Evolutionary conservation across 108 stramenopile species (phyloP).

Genomic region (Fistulifera pelliculosa): DNA sequence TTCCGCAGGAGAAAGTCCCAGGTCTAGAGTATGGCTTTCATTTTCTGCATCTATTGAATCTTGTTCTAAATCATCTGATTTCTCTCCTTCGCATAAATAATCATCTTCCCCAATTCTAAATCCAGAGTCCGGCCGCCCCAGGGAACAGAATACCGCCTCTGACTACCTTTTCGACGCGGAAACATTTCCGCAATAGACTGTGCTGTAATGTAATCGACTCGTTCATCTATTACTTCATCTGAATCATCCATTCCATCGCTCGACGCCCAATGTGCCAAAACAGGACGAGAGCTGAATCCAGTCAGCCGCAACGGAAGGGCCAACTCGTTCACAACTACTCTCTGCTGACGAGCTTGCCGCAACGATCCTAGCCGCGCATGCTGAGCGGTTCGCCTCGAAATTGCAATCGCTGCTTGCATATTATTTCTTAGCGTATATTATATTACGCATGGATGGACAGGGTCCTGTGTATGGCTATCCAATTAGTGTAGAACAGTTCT

Average conservation of each 20-base stretch:
- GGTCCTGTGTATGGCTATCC: neutral
- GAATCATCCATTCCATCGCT: neutral
- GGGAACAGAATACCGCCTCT: neutral
- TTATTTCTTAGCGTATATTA: no score
- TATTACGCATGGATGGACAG: neutral
- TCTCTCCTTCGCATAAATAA: neutral
- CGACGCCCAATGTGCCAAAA: no score
- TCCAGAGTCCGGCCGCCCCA: neutral
- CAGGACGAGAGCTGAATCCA: no score
- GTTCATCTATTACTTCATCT: neutral
- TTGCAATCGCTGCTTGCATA: no score
- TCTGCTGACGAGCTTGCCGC: no score
- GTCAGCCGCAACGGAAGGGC: no score
- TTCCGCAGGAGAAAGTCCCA: slow-evolving; percentile 1
- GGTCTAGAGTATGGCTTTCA: neutral
- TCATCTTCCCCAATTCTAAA: slow-evolving; percentile 2
- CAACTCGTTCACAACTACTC: no score
- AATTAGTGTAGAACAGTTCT: no score
- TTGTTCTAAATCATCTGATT: neutral
- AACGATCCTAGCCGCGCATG: no score
- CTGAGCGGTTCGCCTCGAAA: no score
- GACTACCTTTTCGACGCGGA: neutral
- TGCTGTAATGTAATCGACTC: neutral
- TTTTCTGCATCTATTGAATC: neutral
- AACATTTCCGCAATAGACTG: slow-evolving; percentile 1